Percentiles rank a stretch among this genome's conserved stretches.
phyloP scores from a whole-genome alignment of 208 protist genomes.

The Blechomonas ayalai region DNA sequence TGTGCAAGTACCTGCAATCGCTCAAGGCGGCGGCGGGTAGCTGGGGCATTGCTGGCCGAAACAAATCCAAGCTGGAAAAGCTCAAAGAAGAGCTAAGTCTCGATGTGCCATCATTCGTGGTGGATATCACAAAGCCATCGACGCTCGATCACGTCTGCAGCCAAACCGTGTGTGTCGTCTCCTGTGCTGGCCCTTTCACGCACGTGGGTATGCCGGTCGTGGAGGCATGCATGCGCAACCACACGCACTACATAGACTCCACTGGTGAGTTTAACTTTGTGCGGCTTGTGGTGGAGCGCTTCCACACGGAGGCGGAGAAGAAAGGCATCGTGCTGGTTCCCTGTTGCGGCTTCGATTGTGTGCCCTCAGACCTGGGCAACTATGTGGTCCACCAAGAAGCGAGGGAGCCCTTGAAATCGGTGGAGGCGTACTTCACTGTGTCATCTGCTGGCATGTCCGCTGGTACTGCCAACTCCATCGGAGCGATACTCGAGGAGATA shows the following conservation, averaged over 20 bases:
- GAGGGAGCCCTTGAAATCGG: constrained; percentile 29
- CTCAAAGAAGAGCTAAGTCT: constrained; percentile 44
- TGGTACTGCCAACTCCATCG: constrained; percentile 61
- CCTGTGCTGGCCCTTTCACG: constrained; percentile 78
- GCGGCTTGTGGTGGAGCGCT: constrained; percentile 43
- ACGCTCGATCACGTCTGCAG: constrained; percentile 48
- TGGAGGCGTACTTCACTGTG: constrained; percentile 33
- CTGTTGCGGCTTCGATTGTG: constrained; percentile 85
- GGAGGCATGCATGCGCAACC: constrained; percentile 69
- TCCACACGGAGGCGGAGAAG: constrained; percentile 54
- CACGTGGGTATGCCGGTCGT: constrained; percentile 80
- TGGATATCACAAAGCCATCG: constrained; percentile 29
- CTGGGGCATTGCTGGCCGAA: constrained; percentile 82
- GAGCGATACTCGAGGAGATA: constrained; percentile 16
- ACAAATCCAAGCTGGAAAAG: constrained; percentile 37
- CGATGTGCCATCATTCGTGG: constrained; percentile 30
- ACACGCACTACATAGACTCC: constrained; percentile 88
- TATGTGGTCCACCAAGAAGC: constrained; percentile 49
- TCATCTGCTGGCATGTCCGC: constrained; percentile 32
- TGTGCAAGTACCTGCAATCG: constrained; percentile 53
- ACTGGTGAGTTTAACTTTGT: constrained; percentile 88
- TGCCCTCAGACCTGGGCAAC: constrained; percentile 85
- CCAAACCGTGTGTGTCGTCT: constrained; percentile 48
- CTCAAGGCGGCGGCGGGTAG: constrained; percentile 6
- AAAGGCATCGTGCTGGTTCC: constrained; percentile 59